Evolutionary conservation across 2,329 filamentous ascomycete genomes (phyloP), one percentile per base, ranked within the genome.

Genomic region (Aspergillus sp.): DNA sequence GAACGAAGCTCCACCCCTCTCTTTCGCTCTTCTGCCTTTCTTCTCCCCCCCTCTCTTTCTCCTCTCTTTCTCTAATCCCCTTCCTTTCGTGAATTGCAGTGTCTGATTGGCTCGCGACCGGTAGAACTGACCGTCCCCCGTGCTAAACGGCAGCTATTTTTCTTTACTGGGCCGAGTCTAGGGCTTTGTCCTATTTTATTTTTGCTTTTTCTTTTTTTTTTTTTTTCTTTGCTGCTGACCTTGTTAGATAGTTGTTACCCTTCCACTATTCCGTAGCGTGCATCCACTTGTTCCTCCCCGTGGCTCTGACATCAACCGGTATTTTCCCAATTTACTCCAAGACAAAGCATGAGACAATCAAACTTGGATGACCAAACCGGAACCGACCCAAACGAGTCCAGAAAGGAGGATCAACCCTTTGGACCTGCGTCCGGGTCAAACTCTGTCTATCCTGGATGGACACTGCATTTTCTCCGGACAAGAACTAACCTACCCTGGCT

Each of bases 371-470:
- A 66, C 69, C 64, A 70, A 71, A 66, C 67, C 67, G 68, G 69
- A 70, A 69, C 62, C 61, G 57, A 65, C 65, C 67, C 65, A 70
- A 69, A 71, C 69, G 66, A 70, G 67, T 63, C 69, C 68, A 70
- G 67, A 73, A 72, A 70, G 70, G 71, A 71, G 71, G 71, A 75
- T 74, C 72, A 73, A 66, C 71, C 71, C 68, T 72, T 67, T 74
- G 72, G 73, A 73, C 71, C 72, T 75, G 72, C 72, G 71, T 74
- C 72, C 70, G 68, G 71, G 65, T 70, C 70, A 72, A 75, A 74
- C 70, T 74, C 63, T 75, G 69, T 70, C 65, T 63, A 57, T 64
- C 57, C 59, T 66, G 66, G 64, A 67, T 68, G 67, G 68, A 57
- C 65, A 56, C 63, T 62, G 58, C 65, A 61, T 65, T 67, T 67